Percentiles rank a stretch among this genome's conserved stretches.
phyloP scores from a whole-genome alignment of 768 basidiomycete genomes.

The Naganishia vaughanmartiniae region DNA sequence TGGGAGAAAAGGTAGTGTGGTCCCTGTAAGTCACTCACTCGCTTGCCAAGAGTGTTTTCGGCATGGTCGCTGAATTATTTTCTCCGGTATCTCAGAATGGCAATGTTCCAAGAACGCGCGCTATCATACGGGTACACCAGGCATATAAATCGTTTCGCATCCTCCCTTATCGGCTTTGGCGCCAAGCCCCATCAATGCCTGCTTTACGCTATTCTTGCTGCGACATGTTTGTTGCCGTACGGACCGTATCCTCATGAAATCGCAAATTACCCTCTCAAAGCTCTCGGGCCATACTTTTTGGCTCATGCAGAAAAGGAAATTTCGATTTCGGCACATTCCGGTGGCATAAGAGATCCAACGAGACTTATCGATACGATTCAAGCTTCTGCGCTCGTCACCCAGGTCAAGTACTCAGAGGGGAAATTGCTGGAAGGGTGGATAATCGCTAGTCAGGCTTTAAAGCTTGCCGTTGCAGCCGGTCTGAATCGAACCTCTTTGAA shows the following conservation, averaged over 20 bases:
- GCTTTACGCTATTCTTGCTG: constrained; percentile 16
- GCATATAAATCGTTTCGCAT: constrained; percentile 21
- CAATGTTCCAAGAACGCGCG: constrained; percentile 25
- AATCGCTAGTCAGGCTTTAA: constrained; percentile 26
- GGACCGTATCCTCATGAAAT: constrained; percentile 14
- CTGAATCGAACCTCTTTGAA: constrained; percentile 20
- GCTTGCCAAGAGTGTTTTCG: neutral
- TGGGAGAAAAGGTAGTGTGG: constrained; percentile 19
- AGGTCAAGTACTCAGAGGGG: constrained; percentile 27
- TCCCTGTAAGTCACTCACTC: neutral
- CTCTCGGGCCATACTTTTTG: constrained; percentile 27
- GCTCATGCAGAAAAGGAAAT: constrained; percentile 28
- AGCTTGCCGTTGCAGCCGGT: constrained; percentile 21
- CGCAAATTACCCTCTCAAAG: constrained; percentile 10
- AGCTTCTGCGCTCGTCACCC: constrained; percentile 13
- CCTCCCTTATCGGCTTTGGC: constrained; percentile 24
- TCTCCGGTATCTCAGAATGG: neutral
- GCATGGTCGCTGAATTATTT: neutral
- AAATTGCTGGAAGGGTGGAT: constrained; percentile 31
- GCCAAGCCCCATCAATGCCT: constrained; percentile 19
- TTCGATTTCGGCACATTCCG: neutral
- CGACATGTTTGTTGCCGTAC: constrained; percentile 17
- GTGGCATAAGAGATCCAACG: neutral
- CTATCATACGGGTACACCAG: constrained; percentile 24
- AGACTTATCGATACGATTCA: constrained; percentile 28